Conservation (phyloP, 1,139 yeast genomes). For the Sugiyamaella xylanicola region DNA sequence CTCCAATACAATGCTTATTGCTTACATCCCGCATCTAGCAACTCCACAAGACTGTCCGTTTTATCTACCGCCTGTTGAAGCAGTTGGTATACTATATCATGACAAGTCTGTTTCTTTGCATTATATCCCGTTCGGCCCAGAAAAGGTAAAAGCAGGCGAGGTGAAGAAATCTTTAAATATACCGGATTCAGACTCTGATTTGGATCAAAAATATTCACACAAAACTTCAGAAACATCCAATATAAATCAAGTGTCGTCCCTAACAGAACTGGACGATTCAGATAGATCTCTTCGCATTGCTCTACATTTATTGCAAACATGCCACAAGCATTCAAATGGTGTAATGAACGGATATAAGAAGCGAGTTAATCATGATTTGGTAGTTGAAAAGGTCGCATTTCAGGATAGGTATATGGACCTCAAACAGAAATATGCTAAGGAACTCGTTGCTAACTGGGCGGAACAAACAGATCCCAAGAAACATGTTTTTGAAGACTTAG, state of each 20-base stretch:
- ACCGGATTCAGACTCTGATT: too few species aligned
- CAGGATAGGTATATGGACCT: slow-evolving; percentile 80
- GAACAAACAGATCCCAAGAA: slow-evolving; percentile 94
- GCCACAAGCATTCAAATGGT: slow-evolving; percentile 81
- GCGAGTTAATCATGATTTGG: slow-evolving; percentile 83
- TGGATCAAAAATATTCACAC: neutral
- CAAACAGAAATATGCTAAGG: slow-evolving; percentile 79
- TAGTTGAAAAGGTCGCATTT: slow-evolving; percentile 78
- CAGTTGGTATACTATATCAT: slow-evolving; percentile 72
- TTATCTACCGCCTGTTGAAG: slow-evolving; percentile 80
- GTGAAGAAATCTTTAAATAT: slow-evolving; percentile 4
- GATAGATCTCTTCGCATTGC: slow-evolving; percentile 82
- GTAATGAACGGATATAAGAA: slow-evolving; percentile 83
- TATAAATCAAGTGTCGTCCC: slow-evolving; percentile 5
- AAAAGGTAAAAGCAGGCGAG: neutral
- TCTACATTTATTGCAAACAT: slow-evolving; percentile 72
- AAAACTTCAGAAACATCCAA: neutral
- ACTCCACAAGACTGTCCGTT: slow-evolving; percentile 58
- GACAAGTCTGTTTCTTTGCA: slow-evolving; percentile 67
- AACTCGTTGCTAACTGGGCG: slow-evolving; percentile 79
- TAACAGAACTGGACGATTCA: slow-evolving; percentile 32
- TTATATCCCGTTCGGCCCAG: slow-evolving; percentile 61
- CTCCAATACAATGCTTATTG: slow-evolving; percentile 51
- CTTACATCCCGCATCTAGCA: slow-evolving; percentile 73
- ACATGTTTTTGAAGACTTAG: slow-evolving; percentile 95